These are phyloP conservation scores for Chamaecyparis obtusa DNA, from an alignment of 75 land plant genomes.

Conservation along the genomic window DNA sequence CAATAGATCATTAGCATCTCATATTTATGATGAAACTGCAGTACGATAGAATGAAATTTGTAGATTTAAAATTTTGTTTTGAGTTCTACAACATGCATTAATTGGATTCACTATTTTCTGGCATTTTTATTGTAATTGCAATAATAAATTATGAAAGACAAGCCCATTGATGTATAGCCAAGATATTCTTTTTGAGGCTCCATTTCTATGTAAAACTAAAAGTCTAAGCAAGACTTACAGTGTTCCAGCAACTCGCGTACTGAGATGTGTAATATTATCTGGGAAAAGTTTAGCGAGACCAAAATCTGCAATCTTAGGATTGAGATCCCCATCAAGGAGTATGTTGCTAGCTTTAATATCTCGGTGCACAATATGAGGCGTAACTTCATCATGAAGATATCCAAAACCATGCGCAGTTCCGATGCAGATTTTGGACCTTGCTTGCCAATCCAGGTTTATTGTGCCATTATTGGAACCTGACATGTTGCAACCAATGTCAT, in stretches of 20 bases:
- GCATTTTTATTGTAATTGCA: not conserved
- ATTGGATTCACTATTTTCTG: not conserved
- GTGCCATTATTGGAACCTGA: not conserved
- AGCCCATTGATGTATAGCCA: no score
- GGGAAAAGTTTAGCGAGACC: conserved; percentile 65
- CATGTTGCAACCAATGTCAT: conserved; percentile 1
- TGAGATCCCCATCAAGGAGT: conserved; percentile 55
- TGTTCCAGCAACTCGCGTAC: conserved; percentile 82
- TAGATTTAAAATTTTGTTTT: not conserved
- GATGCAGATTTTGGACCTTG: conserved; percentile 43
- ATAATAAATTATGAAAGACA: not conserved
- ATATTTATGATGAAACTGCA: not conserved
- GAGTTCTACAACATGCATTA: not conserved
- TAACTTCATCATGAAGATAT: conserved; percentile 55
- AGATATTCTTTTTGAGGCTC: not conserved
- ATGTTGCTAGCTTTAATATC: conserved; percentile 71
- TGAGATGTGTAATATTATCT: conserved; percentile 53
- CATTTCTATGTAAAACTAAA: not conserved
- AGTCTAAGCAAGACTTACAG: conserved; percentile 32
- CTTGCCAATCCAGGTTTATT: conserved; percentile 28
- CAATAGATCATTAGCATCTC: not conserved
- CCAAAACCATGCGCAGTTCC: conserved; percentile 63
- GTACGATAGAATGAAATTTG: not conserved
- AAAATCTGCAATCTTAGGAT: conserved; percentile 69
- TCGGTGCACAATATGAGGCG: conserved; percentile 56